Evolutionary conservation across 805 yeast species (phyloP), one percentile per base, ranked within the genome.

Genomic region (Starmerella asiatica): DNA sequence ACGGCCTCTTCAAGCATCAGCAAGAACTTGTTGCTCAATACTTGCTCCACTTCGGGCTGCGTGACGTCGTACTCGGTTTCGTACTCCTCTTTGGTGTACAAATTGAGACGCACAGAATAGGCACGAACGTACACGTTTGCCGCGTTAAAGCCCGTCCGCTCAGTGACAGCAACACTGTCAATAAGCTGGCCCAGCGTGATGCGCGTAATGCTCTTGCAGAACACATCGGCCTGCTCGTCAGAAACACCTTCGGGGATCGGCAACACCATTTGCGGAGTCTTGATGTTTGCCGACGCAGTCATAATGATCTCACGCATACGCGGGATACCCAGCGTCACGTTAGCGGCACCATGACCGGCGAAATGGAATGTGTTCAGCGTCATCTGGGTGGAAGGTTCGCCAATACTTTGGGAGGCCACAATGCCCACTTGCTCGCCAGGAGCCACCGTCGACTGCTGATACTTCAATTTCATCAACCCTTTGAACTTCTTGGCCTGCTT

Each of bases 271-370:
- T 91, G 97, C 33, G 99, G 99, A n/a, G 99, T 91, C 67, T 84
- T 83, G 56, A 91, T 91, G 35, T 80, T 65, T 18, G 94, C 76
- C 44, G 95, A 83, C 17, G 99, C 99, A 11, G 99, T 93, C 99
- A 91, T 91, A 59, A 91, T 85, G 62, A 91, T 91, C 72, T 91
- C 99, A 75, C 99, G 80, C 83, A 91, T 77, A 75, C 99, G 94
- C 31, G 99, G 99, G 58, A 91, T 91, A 80, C 99, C 99, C 55
- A 91, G 71, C 0, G 99, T 91, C 49, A 91, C 99, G 64, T 91
- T 91, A 34, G 98, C 98, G 43, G 98, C 99, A 75, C 99, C 99
- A 67, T 93, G 98, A 61, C 99, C 99, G 54, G 99, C 99, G 57
- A 91, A 91, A 69, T 91, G 94, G 83, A 83, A 83, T 34, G 94